phyloP scores from a whole-genome alignment of 2,329 filamentous ascomycete species.

The Coccinonectria pachysandricola region DNA sequence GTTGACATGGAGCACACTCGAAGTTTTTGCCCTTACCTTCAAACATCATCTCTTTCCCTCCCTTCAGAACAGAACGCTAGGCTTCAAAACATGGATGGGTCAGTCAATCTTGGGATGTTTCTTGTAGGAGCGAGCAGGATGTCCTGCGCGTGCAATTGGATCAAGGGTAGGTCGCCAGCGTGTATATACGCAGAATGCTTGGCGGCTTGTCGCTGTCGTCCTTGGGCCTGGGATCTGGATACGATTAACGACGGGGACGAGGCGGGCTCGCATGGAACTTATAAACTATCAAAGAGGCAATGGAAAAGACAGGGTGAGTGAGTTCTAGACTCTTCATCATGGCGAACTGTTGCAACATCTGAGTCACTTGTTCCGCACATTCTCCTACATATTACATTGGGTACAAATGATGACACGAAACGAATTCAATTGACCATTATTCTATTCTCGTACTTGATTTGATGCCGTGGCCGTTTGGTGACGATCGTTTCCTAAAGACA shows the following conservation, averaged over 20 bases:
- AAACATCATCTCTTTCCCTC: constrained; percentile 6
- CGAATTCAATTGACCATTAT: constrained; percentile 13
- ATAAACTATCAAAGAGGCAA: not conserved
- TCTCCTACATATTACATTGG: constrained; percentile 25
- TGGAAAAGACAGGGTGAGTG: constrained; percentile 6
- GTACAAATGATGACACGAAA: constrained; percentile 27
- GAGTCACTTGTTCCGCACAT: constrained; percentile 18
- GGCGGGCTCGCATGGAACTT: constrained; percentile 1
- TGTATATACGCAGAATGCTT: too few species aligned
- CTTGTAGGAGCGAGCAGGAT: too few species aligned
- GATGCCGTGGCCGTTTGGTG: too few species aligned
- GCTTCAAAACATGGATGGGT: too few species aligned
- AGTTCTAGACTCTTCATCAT: not conserved
- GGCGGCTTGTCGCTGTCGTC: constrained; percentile 7
- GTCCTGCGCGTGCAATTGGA: too few species aligned
- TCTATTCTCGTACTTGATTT: not conserved
- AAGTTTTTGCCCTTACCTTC: too few species aligned
- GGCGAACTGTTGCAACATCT: constrained; percentile 5
- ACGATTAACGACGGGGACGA: constrained; percentile 17
- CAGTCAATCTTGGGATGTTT: too few species aligned
- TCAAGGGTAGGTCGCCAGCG: too few species aligned
- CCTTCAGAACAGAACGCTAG: constrained; percentile 5
- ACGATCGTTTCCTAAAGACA: too few species aligned
- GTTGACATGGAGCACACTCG: constrained; percentile 13
- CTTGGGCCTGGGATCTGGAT: constrained; percentile 15